Evolutionary conservation across 1,284 basidiomycete genomes (phyloP).

Genomic region (Amylostereum areolatum): DNA sequence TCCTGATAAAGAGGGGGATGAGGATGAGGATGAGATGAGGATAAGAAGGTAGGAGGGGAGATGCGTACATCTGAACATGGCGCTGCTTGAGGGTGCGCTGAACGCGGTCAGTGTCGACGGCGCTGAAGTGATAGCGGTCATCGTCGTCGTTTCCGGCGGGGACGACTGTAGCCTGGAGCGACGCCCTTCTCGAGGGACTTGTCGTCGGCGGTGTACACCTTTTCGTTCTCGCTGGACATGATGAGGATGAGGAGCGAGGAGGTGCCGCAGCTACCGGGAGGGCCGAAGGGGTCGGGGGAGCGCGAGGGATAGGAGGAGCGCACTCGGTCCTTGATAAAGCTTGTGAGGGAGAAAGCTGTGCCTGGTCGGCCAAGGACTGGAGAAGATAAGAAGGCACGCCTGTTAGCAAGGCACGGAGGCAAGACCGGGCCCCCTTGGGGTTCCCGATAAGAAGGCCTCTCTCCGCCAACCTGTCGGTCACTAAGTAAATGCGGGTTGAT

Average conservation of each 20-base stretch:
- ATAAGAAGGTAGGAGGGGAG: background rate
- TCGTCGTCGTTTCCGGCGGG: constrained; percentile 15
- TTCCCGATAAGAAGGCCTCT: too few species aligned
- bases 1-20: constrained; percentile 32
- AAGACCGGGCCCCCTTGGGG: too few species aligned
- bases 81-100: constrained; percentile 62
- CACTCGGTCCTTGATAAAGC: too few species aligned
- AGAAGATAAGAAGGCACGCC: too few species aligned
- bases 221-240: constrained; percentile 12
- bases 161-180: constrained; percentile 20
- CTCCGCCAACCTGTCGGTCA: too few species aligned
- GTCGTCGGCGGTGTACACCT: constrained; percentile 12
- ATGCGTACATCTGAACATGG: constrained; percentile 68
- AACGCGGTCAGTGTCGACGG: constrained; percentile 54
- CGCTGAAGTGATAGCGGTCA: constrained; percentile 35
- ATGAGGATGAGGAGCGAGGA: background rate
- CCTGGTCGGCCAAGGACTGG: too few species aligned
- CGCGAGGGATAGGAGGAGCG: too few species aligned
- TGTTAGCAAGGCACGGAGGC: too few species aligned
- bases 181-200: constrained; percentile 26
- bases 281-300: too few species aligned
- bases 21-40: background rate
- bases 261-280: background rate
- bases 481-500: too few species aligned
- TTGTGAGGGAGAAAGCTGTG: too few species aligned